Base-by-base conservation (phyloP, 352 stramenopile genomes). In the Hyphochytrium catenoides region DNA sequence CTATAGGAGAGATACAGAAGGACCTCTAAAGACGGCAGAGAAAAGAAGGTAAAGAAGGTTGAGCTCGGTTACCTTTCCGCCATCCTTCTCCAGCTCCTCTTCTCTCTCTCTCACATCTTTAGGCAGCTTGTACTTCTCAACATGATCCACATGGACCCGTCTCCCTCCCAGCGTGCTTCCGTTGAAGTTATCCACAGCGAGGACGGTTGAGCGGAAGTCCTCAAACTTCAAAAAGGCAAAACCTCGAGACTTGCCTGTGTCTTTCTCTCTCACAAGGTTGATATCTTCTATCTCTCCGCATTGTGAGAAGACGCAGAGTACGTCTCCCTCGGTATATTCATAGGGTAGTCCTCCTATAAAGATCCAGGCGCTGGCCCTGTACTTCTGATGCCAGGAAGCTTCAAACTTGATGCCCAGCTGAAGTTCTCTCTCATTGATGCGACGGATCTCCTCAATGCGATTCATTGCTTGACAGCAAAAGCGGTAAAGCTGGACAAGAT, bases 181-280 rank as follows among this genome's bases (percentile, higher is more conserved):
- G 47, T 88, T 93, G 19, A 97, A 71, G 54, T 97, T 97, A 58
- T 98, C 91, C 24, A 98, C 88, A 0, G 87, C 89, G 46, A 98
- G 61, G 18, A 98, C 71, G 14, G 86, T 95, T 41, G 72, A 93
- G 39, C 82, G 44, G 40, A 86, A 72, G 60, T 98, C 82, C 50
- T 95, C 77, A 50, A 94, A 96, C 61, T 97, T 97, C 39, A 93
- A 15, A 60, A 95, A 97, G 19, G 57, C 66, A 56, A 95, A 97
- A 20, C 85, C 88, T 45, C 82, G 76, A 28, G 72, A 88, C 57
- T 96, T 96, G 31, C 86, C 87, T 4, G 81, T 94, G 43, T 91
- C 85, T 37, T 70, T 76, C 39, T 97, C 86, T 17, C 87, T 79
- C 26, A 94, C 78, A 29, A 97, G 55, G 55, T 97, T 85, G 36